These are phyloP conservation scores for Phytophthora foliorum DNA, from an alignment of 352 stramenopile genomes.

Conservation along the genomic window DNA sequence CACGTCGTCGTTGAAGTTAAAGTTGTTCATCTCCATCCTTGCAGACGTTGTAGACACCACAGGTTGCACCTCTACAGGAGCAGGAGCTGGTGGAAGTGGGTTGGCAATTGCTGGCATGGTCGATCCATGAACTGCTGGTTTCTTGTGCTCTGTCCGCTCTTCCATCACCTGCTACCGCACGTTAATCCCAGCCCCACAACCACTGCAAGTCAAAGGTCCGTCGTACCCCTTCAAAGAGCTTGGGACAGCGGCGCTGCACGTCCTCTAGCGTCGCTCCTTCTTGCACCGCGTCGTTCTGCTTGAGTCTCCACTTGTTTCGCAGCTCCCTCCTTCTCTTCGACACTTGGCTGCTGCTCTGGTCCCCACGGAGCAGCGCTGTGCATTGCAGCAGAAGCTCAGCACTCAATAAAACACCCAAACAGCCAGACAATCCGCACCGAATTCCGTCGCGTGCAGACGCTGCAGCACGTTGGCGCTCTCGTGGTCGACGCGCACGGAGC, in stretches of 20 bases:
- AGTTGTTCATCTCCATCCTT: conserved; percentile 8
- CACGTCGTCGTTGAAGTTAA: conserved; percentile 27
- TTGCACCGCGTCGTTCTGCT: conserved; percentile 37
- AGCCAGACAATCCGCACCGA: conserved; percentile 38
- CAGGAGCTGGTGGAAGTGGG: not conserved
- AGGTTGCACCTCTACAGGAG: not conserved
- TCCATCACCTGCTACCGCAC: conserved; percentile 25
- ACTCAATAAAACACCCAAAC: not conserved
- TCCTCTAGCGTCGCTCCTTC: conserved; percentile 44
- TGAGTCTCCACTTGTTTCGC: conserved; percentile 45
- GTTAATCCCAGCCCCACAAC: not conserved
- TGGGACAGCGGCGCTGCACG: conserved; percentile 51
- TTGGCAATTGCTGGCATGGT: not conserved
- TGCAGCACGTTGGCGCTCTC: conserved; percentile 45
- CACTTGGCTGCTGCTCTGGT: conserved; percentile 16
- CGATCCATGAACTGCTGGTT: not conserved
- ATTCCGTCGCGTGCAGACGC: conserved; percentile 53
- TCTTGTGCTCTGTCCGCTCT: conserved; percentile 23
- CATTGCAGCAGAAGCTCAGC: not conserved
- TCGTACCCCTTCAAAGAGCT: conserved; percentile 55
- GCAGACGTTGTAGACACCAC: not conserved
- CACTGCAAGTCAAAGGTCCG: not conserved
- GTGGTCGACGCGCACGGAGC: conserved; percentile 31
- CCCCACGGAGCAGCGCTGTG: conserved; percentile 41
- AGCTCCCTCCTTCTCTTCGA: conserved; percentile 50